Conservation (phyloP, 139 green algal species). For the Medakamo hakoo region DNA sequence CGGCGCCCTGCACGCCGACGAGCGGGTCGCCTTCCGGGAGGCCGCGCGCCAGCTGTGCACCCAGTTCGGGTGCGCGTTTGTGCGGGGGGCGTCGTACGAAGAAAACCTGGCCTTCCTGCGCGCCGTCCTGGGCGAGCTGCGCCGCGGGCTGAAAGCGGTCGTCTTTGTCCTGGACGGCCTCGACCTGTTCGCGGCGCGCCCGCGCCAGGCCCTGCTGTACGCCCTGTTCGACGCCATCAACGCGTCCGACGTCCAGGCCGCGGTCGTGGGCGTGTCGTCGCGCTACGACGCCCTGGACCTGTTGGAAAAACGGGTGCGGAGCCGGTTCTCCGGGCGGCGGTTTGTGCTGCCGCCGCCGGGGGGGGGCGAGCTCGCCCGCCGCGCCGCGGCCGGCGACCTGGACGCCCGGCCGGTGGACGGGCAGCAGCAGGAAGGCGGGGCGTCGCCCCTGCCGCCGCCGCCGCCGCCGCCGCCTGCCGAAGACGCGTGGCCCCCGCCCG, state of each 20-base stretch:
- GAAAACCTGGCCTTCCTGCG: constrained; percentile 69
- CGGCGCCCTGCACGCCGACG: constrained; percentile 47
- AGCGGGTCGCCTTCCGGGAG: constrained; percentile 51
- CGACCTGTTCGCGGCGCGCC: constrained; percentile 38
- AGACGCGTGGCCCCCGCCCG: background rate
- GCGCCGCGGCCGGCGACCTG: background rate
- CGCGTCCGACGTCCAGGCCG: constrained; percentile 30
- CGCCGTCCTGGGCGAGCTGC: constrained; percentile 38
- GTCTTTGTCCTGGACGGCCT: constrained; percentile 72
- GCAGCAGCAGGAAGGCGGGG: background rate
- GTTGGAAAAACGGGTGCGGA: constrained; percentile 71
- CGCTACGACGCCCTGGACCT: constrained; percentile 48
- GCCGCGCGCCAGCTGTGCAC: constrained; percentile 53
- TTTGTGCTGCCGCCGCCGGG: constrained; percentile 13
- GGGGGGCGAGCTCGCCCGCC: background rate
- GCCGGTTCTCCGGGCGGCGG: constrained; percentile 32
- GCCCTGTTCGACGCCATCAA: constrained; percentile 67
- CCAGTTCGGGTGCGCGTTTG: constrained; percentile 21
- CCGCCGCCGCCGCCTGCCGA: background rate
- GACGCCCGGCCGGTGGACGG: background rate
- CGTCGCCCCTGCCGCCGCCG: background rate
- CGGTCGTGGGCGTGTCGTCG: constrained; percentile 42
- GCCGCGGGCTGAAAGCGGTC: constrained; percentile 40
- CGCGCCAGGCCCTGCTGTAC: constrained; percentile 68
- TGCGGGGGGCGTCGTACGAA: constrained; percentile 25